Conservation (phyloP, 441 rosid species). For the Syzygium syzygioides region DNA sequence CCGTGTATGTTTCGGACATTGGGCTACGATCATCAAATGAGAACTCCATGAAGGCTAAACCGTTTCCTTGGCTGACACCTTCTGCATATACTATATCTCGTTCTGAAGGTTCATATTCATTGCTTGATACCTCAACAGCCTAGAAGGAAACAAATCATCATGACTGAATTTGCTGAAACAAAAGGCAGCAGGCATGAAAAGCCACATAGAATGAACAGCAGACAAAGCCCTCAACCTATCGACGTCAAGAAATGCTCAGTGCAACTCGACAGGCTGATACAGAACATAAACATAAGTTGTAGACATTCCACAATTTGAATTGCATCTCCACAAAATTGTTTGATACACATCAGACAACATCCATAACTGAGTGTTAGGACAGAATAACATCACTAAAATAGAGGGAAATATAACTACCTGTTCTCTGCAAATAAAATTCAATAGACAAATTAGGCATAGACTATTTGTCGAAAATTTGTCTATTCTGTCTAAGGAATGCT, state of each 20-base stretch:
- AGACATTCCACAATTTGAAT: not conserved
- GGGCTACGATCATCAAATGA: slow-evolving; percentile 88
- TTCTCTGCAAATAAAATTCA: not conserved
- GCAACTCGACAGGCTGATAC: not conserved
- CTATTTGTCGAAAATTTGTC: not conserved
- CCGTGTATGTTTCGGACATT: slow-evolving; percentile 79
- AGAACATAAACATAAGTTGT: not conserved
- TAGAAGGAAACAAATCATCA: slow-evolving; percentile 25
- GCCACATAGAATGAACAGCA: not conserved
- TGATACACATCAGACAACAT: not conserved
- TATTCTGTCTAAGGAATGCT: not conserved
- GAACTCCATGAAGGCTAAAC: slow-evolving; percentile 94
- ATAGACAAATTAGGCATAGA: not conserved
- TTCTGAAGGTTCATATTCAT: slow-evolving; percentile 94
- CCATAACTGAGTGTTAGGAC: not conserved
- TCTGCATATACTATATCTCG: slow-evolving; percentile 93
- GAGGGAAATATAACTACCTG: not conserved
- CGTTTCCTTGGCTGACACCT: slow-evolving; percentile 98
- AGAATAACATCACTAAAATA: not conserved
- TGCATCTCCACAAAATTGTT: not conserved
- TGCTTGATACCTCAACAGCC: slow-evolving; percentile 99
- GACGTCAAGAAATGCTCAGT: not conserved
- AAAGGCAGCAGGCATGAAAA: not conserved
- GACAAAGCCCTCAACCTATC: not conserved
- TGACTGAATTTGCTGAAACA: not conserved